These are phyloP conservation scores for Powellomyces hirtus DNA, from an alignment of 192 early-diverging fungal genomes.

Conservation along the genomic window DNA sequence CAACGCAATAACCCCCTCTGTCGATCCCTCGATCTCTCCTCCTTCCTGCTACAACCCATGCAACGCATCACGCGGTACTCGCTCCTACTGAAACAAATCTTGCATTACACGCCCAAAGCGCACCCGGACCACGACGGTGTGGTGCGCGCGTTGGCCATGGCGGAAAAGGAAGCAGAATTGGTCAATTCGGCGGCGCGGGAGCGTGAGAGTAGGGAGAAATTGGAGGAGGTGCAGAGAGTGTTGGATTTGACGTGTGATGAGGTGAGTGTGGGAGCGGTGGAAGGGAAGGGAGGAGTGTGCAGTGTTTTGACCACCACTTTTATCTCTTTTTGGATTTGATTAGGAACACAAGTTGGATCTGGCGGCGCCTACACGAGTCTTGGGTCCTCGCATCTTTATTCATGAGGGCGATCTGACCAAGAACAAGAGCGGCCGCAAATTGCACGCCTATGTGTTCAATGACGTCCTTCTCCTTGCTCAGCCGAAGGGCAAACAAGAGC, in stretches of 20 bases:
- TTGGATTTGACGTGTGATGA: conserved; percentile 52
- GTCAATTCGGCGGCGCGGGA: conserved; percentile 50
- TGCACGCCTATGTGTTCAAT: conserved; percentile 62
- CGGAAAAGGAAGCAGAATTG: conserved; percentile 40
- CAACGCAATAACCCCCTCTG: conserved; percentile 60
- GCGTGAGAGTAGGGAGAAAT: conserved; percentile 48
- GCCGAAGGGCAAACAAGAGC: conserved; percentile 31
- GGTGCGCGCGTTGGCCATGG: conserved; percentile 38
- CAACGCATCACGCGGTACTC: conserved; percentile 59
- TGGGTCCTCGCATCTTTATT: conserved; percentile 62
- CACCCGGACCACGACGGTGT: conserved; percentile 51
- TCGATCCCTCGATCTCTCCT: conserved; percentile 71
- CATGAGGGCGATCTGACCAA: conserved; percentile 71
- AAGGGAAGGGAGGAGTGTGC: too few relatives aligned
- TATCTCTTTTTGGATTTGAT: neutral
- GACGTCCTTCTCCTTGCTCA: conserved; percentile 58
- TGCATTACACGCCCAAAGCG: conserved; percentile 52
- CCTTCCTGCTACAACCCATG: conserved; percentile 65
- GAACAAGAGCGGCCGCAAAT: conserved; percentile 73
- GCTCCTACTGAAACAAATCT: conserved; percentile 54
- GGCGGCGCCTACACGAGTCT: conserved; percentile 48
- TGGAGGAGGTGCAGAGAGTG: conserved; percentile 47
- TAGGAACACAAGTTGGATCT: conserved; percentile 52
- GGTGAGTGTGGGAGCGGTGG: conserved; percentile 4
- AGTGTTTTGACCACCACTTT: too few relatives aligned